A percentile compares a stretch with the other conserved stretches of the same genome.
Conservation (phyloP, 1,139 yeast species). For the Debaryomyces subglobosus region DNA sequence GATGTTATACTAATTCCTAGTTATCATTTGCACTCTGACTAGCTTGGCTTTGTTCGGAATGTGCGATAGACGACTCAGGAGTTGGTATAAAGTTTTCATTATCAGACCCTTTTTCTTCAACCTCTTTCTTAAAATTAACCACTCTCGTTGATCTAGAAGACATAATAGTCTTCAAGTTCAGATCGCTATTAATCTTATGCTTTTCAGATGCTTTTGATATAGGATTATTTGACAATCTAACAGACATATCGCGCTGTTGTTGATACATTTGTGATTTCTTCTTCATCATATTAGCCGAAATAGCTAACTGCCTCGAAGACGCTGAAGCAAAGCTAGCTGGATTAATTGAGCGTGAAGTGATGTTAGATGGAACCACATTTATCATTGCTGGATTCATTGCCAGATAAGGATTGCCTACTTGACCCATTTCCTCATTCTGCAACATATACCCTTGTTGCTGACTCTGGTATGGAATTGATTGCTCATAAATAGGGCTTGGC, state of each 20-base stretch:
- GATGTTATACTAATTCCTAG: slow-evolving; percentile 1
- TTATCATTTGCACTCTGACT: slow-evolving; percentile 9
- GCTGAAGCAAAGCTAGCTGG: slow-evolving; percentile 12
- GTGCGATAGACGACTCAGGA: slow-evolving; percentile 25
- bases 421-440: slow-evolving; percentile 19
- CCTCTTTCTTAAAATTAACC: slow-evolving; percentile 12
- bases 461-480: slow-evolving; percentile 10
- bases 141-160: slow-evolving; percentile 21
- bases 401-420: slow-evolving; percentile 16
- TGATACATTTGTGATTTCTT: slow-evolving; percentile 27
- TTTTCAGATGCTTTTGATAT: slow-evolving; percentile 13
- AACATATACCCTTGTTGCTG: slow-evolving; percentile 13
- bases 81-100: slow-evolving; percentile 22
- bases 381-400: slow-evolving; percentile 19
- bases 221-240: slow-evolving; percentile 15
- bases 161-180: slow-evolving; percentile 13
- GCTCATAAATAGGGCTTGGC: slow-evolving; percentile 13
- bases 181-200: slow-evolving; percentile 7
- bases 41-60: slow-evolving; percentile 10
- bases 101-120: slow-evolving; percentile 13
- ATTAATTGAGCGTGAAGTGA: slow-evolving; percentile 9
- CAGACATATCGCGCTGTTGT: slow-evolving; percentile 13
- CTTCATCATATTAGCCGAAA: slow-evolving; percentile 29
- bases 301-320: slow-evolving; percentile 27
- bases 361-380: slow-evolving; percentile 8